Evolutionary conservation across 768 basidiomycete genomes (phyloP), one percentile per base, ranked within the genome.

Genomic region (Boletellus emodensis): DNA sequence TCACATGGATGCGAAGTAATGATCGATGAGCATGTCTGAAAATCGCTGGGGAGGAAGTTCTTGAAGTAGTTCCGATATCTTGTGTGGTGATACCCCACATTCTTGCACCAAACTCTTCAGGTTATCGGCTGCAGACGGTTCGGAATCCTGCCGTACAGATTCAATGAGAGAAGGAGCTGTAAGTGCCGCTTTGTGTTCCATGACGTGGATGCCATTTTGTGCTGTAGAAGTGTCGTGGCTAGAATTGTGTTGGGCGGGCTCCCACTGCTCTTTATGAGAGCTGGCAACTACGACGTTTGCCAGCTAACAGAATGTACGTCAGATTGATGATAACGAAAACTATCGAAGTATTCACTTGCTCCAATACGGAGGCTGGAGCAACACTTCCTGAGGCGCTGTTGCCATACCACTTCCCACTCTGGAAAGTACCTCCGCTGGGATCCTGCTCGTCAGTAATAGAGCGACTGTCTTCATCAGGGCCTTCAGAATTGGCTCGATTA

Each of bases 41-140:
- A 85, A 76, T 45, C 81, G 74, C 48, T 80, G 80, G 5, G 89
- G 86, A 40, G 94, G 94, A 39, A 97, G 77, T 58, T 95, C 93
- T 63, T 90, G 84, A 17, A 94, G 74, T 10, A 97, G 79, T 62
- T 95, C 94, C 1, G 87, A 83, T 40, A 97, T 84, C 68, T 93
- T 93, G 53, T 92, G 87, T 1, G 93, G 90, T 15, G 87, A 82
- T 34, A 94, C 90, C 6, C 94, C 94, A 65, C 90, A 97, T 65
- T 97, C 93, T 67, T 89, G 87, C 34, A 95, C 85, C 33, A 97
- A 77, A 40, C 82, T 82, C 63, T 87, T 87, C 43, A 94, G 71
- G 58, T 90, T 93, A 63, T 94, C 90, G 3, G 82, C 88, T 13
- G 91, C 86, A 14, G 75, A 71, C 1, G 73, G 69, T 45, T 78